Evolutionary conservation across 1,139 yeast species (phyloP).

Genomic region (Diutina mesorugosa): DNA sequence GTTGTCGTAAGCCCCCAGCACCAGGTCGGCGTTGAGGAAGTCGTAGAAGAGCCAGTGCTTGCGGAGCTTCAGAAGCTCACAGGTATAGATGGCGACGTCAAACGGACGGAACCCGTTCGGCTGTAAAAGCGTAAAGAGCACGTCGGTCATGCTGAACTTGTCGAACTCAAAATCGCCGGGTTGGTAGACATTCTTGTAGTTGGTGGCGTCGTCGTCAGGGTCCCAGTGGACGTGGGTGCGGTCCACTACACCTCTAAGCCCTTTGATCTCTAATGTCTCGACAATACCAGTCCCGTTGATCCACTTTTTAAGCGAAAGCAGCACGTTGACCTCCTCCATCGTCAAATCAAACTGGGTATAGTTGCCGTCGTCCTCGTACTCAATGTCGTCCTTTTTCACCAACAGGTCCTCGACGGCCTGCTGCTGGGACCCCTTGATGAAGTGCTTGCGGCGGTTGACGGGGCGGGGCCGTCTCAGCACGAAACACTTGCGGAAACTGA

Average conservation of each 20-base stretch:
- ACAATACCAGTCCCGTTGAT: constrained; percentile 80
- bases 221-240: constrained; percentile 80
- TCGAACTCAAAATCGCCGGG: constrained; percentile 94
- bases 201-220: constrained; percentile 70
- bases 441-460: constrained; percentile 20
- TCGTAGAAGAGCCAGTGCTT: constrained; percentile 93
- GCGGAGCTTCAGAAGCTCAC: constrained; percentile 67
- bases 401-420: constrained; percentile 25
- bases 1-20: constrained; percentile 88
- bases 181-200: constrained; percentile 56
- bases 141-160: constrained; percentile 71
- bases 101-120: constrained; percentile 76
- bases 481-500: constrained; percentile 72
- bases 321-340: constrained; percentile 72
- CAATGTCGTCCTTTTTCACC: constrained; percentile 4
- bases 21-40: constrained; percentile 66
- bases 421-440: constrained; percentile 65
- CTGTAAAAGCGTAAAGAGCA: constrained; percentile 67
- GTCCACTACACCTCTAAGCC: constrained; percentile 85
- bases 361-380: constrained; percentile 69
- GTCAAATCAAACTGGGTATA: constrained; percentile 91
- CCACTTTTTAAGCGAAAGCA: constrained; percentile 78
- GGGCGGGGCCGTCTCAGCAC: constrained; percentile 69
- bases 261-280: constrained; percentile 70
- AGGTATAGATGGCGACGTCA: constrained; percentile 73